Evolutionary conservation across 805 yeast species (phyloP).

Genomic region (Soucietia sequanensis): DNA sequence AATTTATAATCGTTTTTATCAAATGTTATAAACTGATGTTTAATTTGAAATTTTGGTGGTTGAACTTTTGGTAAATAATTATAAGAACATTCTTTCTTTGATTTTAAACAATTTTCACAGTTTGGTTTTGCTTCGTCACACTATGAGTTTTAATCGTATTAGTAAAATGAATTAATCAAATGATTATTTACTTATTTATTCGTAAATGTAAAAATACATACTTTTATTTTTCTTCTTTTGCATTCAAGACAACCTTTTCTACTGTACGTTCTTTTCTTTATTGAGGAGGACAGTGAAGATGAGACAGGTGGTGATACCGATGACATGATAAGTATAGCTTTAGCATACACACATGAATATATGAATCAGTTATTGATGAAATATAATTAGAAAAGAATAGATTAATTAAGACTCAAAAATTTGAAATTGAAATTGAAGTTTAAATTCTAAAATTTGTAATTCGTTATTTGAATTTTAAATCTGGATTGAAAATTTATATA

Average conservation of each 20-base stretch:
- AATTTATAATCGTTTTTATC: not conserved
- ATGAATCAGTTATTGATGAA: no score
- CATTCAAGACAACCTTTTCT: constrained; percentile 14
- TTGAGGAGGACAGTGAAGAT: not conserved
- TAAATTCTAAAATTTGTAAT: no score
- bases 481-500: no score
- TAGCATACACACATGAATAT: no score
- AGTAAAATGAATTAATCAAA: not conserved
- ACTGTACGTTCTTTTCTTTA: constrained; percentile 13
- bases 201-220: no score
- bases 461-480: no score
- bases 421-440: no score
- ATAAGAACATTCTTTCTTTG: constrained; percentile 8
- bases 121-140: constrained; percentile 14
- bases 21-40: constrained; percentile 1
- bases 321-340: no score
- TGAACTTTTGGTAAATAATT: not conserved
- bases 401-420: no score
- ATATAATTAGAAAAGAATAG: no score
- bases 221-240: constrained; percentile 14
- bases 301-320: not conserved
- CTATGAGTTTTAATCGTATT: constrained; percentile 4
- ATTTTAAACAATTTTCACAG: constrained; percentile 11
- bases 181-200: no score
- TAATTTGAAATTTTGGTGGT: not conserved